Evolutionary conservation across 768 basidiomycete genomes (phyloP).

Genomic region (Termitomyces sp.): DNA sequence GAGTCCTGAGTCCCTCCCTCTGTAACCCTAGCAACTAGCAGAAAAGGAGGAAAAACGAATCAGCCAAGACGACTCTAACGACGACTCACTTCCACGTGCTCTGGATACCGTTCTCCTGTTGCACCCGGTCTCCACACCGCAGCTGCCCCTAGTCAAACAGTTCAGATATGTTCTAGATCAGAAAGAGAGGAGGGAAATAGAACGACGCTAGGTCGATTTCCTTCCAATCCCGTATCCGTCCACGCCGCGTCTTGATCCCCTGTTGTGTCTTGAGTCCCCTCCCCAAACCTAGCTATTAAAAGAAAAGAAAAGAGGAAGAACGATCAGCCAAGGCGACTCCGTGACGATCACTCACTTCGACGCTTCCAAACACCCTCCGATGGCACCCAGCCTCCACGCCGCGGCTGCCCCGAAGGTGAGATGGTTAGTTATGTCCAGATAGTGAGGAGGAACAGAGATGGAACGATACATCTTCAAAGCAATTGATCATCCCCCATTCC

Average conservation of each 20-base stretch:
- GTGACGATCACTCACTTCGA: background rate
- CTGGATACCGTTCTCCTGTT: background rate
- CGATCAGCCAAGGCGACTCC: background rate
- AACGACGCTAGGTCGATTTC: background rate
- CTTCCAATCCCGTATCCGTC: too few relatives aligned
- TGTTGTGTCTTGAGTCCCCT: background rate
- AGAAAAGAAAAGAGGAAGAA: background rate
- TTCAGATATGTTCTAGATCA: background rate
- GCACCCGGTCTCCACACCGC: slow-evolving; percentile 4
- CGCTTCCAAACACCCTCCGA: background rate
- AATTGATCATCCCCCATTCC: background rate
- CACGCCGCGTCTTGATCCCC: background rate
- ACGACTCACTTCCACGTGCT: background rate
- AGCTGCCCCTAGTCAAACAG: background rate
- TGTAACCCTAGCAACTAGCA: background rate
- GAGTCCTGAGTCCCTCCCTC: background rate
- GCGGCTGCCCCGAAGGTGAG: background rate
- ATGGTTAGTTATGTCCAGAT: background rate
- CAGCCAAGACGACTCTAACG: background rate
- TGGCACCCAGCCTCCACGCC: slow-evolving; percentile 3
- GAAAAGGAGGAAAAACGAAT: background rate
- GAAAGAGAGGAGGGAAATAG: background rate
- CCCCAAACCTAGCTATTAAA: background rate
- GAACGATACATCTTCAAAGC: background rate
- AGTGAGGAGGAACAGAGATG: background rate